A percentile compares a stretch with the other conserved stretches of the same genome.
Evolutionary conservation across 1,284 basidiomycete genomes (phyloP).

Genomic region (Schizopora paradoxa): DNA sequence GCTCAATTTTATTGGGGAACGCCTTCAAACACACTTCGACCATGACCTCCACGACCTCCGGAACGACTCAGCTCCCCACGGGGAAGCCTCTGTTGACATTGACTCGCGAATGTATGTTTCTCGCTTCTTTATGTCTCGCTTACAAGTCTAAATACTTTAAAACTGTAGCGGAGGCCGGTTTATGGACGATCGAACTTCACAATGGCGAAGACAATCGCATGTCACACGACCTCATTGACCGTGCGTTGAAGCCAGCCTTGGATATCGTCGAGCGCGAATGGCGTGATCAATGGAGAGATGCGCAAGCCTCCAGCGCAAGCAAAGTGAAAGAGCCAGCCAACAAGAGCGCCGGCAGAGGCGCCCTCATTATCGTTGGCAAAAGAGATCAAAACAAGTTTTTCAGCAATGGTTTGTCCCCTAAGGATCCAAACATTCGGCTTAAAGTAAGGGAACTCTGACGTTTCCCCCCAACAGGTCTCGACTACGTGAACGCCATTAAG

Average conservation of each 20-base stretch:
- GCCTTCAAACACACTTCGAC: too few species aligned
- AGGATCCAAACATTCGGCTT: slow-evolving; percentile 5
- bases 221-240: slow-evolving; percentile 52
- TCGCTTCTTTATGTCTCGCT: background rate
- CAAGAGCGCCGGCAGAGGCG: slow-evolving; percentile 52
- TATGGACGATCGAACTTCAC: slow-evolving; percentile 77
- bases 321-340: slow-evolving; percentile 28
- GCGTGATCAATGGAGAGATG: slow-evolving; percentile 50
- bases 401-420: slow-evolving; percentile 77
- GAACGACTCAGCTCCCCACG: slow-evolving; percentile 43
- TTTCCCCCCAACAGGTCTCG: slow-evolving; percentile 49
- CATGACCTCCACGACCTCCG: too few species aligned
- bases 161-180: slow-evolving; percentile 23
- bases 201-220: slow-evolving; percentile 74
- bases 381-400: slow-evolving; percentile 82
- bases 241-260: slow-evolving; percentile 68
- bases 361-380: slow-evolving; percentile 73
- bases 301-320: slow-evolving; percentile 32
- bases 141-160: background rate
- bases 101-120: slow-evolving; percentile 49
- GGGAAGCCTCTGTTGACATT: slow-evolving; percentile 52
- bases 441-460: background rate
- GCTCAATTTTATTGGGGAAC: too few species aligned
- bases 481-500: slow-evolving; percentile 56
- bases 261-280: slow-evolving; percentile 77